phyloP scores from a whole-genome alignment of 768 basidiomycete genomes.

The Mycena maculata region DNA sequence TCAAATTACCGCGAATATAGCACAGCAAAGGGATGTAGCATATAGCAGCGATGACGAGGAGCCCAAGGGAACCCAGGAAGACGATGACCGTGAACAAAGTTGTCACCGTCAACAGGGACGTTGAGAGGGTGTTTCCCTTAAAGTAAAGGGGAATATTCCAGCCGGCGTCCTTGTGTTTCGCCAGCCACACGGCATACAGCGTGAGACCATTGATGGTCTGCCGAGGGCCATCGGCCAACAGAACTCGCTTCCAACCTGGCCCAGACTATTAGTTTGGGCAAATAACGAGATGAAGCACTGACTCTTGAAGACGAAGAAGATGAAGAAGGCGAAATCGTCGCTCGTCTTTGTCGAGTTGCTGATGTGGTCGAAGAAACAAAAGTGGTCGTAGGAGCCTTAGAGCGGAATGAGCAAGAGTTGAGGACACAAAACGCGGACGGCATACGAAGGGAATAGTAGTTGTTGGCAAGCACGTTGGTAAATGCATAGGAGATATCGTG shows the following conservation, averaged over 20 bases:
- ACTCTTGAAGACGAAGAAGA: constrained; percentile 99
- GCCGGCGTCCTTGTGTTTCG: constrained; percentile 60
- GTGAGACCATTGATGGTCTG: constrained; percentile 98
- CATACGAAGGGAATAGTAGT: constrained; percentile 95
- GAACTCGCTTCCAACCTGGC: constrained; percentile 86
- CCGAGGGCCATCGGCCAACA: constrained; percentile 95
- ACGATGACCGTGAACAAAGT: constrained; percentile 92
- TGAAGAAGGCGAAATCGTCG: constrained; percentile 98
- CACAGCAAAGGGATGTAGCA: constrained; percentile 94
- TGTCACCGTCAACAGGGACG: constrained; percentile 86
- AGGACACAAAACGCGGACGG: constrained; percentile 27
- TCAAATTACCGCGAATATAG: constrained; percentile 97
- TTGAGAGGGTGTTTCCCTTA: constrained; percentile 75
- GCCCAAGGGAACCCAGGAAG: constrained; percentile 84
- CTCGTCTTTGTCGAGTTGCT: constrained; percentile 94
- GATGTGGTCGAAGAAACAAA: constrained; percentile 98
- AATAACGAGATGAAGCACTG: neutral
- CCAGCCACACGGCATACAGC: constrained; percentile 86
- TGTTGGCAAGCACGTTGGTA: constrained; percentile 96
- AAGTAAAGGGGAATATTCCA: constrained; percentile 86
- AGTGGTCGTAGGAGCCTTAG: constrained; percentile 93
- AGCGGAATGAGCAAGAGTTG: constrained; percentile 21
- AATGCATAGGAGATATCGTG: constrained; percentile 98
- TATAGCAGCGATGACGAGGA: constrained; percentile 86
- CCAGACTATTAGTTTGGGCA: neutral